A percentile compares a stretch with the other conserved stretches of the same genome.
Conservation (phyloP, 2,329 filamentous ascomycete genomes). For the Sporothrix dimorphospora region DNA sequence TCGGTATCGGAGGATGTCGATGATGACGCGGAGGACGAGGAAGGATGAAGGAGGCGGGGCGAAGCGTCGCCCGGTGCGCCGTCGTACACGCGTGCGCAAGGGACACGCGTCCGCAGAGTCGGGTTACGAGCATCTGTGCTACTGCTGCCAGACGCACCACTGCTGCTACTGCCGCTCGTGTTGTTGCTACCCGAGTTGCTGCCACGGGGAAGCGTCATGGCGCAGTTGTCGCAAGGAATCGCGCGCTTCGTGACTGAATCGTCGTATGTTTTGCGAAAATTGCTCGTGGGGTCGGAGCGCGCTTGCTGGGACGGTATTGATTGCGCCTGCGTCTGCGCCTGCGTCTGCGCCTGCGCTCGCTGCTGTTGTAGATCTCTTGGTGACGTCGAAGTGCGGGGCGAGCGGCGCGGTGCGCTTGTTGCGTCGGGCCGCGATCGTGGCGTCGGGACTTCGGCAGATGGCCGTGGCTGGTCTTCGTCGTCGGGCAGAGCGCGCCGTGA, state of each 20-base stretch:
- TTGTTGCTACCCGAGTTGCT: not conserved
- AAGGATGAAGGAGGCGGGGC: slow-evolving; percentile 56
- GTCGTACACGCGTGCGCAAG: slow-evolving; percentile 61
- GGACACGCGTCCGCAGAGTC: slow-evolving; percentile 62
- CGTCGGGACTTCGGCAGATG: not conserved
- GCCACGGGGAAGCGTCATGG: slow-evolving; percentile 61
- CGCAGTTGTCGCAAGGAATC: slow-evolving; percentile 69
- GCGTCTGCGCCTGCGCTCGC: slow-evolving; percentile 13
- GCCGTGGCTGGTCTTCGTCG: not conserved
- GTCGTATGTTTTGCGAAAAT: slow-evolving; percentile 64
- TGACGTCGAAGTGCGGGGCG: not conserved
- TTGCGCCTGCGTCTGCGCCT: slow-evolving; percentile 2
- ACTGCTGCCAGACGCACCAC: slow-evolving; percentile 13
- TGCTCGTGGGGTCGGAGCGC: slow-evolving; percentile 25
- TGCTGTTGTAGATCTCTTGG: slow-evolving; percentile 25
- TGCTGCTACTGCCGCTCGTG: not conserved
- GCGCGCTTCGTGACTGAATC: slow-evolving; percentile 66
- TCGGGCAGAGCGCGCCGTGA: slow-evolving; percentile 2
- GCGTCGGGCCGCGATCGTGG: slow-evolving; percentile 22
- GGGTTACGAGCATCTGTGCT: slow-evolving; percentile 49
- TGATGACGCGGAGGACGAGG: slow-evolving; percentile 44
- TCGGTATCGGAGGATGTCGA: slow-evolving; percentile 54
- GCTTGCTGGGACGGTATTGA: not conserved
- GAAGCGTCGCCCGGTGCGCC: slow-evolving; percentile 48
- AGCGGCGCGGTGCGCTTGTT: slow-evolving; percentile 1